A percentile compares a stretch with the other conserved stretches of the same genome.
Evolutionary conservation across 306 rosid genomes (phyloP).

Genomic region (Coriaria nepalensis): DNA sequence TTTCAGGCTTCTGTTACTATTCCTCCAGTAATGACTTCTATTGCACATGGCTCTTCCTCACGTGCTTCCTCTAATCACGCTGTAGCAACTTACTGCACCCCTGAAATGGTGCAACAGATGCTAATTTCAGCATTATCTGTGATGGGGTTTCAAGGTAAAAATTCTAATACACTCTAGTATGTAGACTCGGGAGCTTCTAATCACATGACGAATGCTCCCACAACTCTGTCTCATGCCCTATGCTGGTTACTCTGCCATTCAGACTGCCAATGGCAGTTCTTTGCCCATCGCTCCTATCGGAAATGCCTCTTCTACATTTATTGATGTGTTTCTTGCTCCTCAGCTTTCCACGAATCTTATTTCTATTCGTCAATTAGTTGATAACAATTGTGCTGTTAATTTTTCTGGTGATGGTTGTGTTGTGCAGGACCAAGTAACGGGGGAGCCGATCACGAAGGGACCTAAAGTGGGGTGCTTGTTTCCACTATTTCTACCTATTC

Average conservation of each 20-base stretch:
- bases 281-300: not conserved
- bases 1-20: not conserved
- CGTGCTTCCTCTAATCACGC: not conserved
- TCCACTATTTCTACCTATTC: not conserved
- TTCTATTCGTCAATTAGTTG: not conserved
- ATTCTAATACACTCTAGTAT: not conserved
- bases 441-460: slow-evolving; percentile 2
- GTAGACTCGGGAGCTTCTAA: slow-evolving; percentile 4
- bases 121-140: not conserved
- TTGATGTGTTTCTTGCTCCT: slow-evolving; percentile 1
- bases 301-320: not conserved
- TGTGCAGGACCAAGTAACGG: slow-evolving; percentile 2
- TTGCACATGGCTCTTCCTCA: slow-evolving; percentile 1
- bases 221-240: not conserved
- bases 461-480: not conserved
- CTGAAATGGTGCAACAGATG: not conserved
- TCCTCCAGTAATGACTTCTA: not conserved
- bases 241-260: slow-evolving; percentile 1
- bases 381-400: not conserved
- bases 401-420: slow-evolving; percentile 1
- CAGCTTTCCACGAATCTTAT: not conserved
- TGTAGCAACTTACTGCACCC: not conserved
- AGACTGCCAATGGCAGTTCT: slow-evolving; percentile 2
- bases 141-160: slow-evolving; percentile 6
- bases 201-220: not conserved